Evolutionary conservation across 805 yeast genomes (phyloP).

Genomic region (Saturnispora sanitii): DNA sequence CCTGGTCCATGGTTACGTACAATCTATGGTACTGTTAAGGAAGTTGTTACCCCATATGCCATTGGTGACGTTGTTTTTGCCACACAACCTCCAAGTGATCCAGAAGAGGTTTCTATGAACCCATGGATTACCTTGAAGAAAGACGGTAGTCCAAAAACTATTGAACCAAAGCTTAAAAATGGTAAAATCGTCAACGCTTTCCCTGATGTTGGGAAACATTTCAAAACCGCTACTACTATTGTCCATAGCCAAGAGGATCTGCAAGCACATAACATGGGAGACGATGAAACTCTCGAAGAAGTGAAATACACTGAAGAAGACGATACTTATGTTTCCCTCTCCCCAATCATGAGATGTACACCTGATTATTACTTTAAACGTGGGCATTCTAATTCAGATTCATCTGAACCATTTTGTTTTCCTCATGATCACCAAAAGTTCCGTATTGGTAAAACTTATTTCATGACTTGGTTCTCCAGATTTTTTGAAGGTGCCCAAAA

Average conservation of each 20-base stretch:
- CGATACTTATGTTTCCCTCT: conserved; percentile 56
- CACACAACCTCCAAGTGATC: conserved; percentile 56
- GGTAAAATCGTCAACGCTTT: conserved; percentile 56
- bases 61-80: conserved; percentile 55
- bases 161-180: conserved; percentile 63
- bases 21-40: conserved; percentile 42
- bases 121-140: conserved; percentile 77
- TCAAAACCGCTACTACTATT: conserved; percentile 56
- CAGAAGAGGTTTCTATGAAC: conserved; percentile 45
- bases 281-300: conserved; percentile 49
- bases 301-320: conserved; percentile 55
- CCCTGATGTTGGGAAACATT: conserved; percentile 71
- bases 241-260: conserved; percentile 50
- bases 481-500: conserved; percentile 51
- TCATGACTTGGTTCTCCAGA: conserved; percentile 72
- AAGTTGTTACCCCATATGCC: conserved; percentile 55
- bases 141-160: conserved; percentile 72
- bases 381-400: conserved; percentile 44
- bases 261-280: conserved; percentile 65
- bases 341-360: conserved; percentile 77
- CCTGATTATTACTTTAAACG: conserved; percentile 63
- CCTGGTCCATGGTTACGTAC: conserved; percentile 70
- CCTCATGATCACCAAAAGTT: conserved; percentile 56
- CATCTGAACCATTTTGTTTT: conserved; percentile 77
- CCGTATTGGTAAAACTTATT: conserved; percentile 54